Evolutionary conservation across 2,329 filamentous ascomycete genomes (phyloP).

Genomic region (Triangularia setosa): DNA sequence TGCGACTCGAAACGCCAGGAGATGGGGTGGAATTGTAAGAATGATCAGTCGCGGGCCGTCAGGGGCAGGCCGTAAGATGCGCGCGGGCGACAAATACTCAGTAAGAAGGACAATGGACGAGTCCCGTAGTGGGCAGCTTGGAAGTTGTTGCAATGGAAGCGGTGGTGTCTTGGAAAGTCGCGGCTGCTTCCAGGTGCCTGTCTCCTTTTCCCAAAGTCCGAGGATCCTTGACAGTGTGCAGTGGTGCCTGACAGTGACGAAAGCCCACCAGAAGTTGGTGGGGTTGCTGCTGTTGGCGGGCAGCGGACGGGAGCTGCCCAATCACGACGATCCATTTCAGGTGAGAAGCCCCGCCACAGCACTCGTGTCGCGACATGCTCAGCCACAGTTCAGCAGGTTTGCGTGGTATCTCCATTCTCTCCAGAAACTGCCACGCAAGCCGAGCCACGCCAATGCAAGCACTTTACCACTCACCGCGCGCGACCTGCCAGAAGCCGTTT

Average conservation of each 20-base stretch:
- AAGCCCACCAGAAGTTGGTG: slow-evolving; percentile 18
- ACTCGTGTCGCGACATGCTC: slow-evolving; percentile 11
- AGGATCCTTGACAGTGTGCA: slow-evolving; percentile 10
- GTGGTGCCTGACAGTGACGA: slow-evolving; percentile 25
- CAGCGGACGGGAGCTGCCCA: neutral
- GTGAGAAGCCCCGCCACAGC: slow-evolving; percentile 6
- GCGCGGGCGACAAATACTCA: neutral
- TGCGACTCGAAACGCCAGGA: slow-evolving; percentile 12
- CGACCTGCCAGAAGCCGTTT: neutral
- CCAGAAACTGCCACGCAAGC: neutral
- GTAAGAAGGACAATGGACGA: neutral
- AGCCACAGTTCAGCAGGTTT: slow-evolving; percentile 13
- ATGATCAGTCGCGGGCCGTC: neutral
- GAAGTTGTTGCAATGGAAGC: neutral
- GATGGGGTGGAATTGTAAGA: neutral
- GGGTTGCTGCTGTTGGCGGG: slow-evolving; percentile 10
- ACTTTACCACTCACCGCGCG: neutral
- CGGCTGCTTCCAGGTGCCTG: slow-evolving; percentile 1
- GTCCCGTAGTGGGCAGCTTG: neutral
- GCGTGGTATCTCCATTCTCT: neutral
- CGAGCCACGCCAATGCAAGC: neutral
- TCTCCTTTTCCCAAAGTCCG: slow-evolving; percentile 3
- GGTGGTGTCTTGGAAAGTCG: neutral
- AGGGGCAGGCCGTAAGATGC: neutral
- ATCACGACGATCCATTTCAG: neutral